Base-by-base conservation (phyloP, 2,329 filamentous ascomycete species). In the Leptodontidium sp. region DNA sequence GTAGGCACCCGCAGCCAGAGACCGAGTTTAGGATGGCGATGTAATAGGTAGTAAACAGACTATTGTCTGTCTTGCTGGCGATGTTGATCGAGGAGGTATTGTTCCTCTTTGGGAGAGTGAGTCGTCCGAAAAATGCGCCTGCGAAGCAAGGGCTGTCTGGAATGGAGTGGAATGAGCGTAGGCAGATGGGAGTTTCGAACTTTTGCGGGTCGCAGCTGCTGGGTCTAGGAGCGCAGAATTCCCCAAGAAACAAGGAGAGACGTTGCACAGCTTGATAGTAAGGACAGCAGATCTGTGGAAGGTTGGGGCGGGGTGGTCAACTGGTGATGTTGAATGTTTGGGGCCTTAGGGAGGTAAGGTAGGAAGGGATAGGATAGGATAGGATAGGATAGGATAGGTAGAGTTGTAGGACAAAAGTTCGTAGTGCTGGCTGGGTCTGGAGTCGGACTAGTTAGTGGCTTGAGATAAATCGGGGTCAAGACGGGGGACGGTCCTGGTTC, bases 1-100 rank as follows among this genome's bases (percentile, higher is more conserved):
- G 76, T 72, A 77, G 76, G 76, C 75, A 78, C 73, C 77, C 76
- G 76, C 61, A 68, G 69, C 64, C 66, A 70, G 68, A 72, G 35
- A 26, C 35, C n/a, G 57, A 45, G 38, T 43, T 38, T 38, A 53
- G 68, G 67, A 45, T 63, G 66, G 63, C 70, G 52, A 65, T 66
- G 65, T 59, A 61, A 66, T 62, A 64, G 21, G 50, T 52, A 49
- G 24, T 58, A 53, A 58, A 70, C 68, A 71, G 70, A 55, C 61
- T 66, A 65, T 58, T 70, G 72, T 68, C 66, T 70, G 72, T 68
- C 66, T 71, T 70, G 68, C 66, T 59, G 32, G 26, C 47, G 38
- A 58, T 63, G 68, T 49, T 65, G 69, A 68, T 70, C 68, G 67
- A 72, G 68, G 68, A 68, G 66, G 70, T 64, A 68, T 70, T 71